Evolutionary conservation across 805 yeast species (phyloP).

Genomic region (Saccharomycopsis amapae): DNA sequence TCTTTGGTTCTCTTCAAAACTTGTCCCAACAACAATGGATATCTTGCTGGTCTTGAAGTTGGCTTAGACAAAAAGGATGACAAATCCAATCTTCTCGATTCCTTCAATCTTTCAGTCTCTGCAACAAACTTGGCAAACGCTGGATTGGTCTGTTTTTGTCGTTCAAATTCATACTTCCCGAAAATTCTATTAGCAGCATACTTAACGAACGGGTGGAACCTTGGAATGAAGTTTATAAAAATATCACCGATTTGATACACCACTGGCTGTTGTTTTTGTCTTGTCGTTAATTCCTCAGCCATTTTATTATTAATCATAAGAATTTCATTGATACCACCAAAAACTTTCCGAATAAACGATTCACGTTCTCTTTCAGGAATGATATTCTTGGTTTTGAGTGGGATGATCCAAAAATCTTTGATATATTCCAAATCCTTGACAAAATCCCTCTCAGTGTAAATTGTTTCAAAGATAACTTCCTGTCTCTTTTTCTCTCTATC

Average conservation of each 20-base stretch:
- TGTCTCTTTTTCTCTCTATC: constrained; percentile 87
- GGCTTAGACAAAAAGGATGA: constrained; percentile 93
- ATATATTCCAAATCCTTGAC: constrained; percentile 90
- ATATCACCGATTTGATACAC: constrained; percentile 85
- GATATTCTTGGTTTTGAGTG: constrained; percentile 76
- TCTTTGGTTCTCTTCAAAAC: constrained; percentile 75
- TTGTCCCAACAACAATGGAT: constrained; percentile 76
- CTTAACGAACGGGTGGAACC: constrained; percentile 85
- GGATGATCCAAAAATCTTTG: constrained; percentile 90
- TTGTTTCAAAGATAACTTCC: constrained; percentile 89
- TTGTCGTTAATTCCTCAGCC: constrained; percentile 80
- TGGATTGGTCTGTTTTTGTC: constrained; percentile 86
- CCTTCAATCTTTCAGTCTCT: constrained; percentile 79
- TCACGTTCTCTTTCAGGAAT: constrained; percentile 87
- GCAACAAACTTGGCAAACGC: constrained; percentile 90
- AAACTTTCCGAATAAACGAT: constrained; percentile 84
- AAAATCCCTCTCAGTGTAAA: constrained; percentile 89
- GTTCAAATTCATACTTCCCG: constrained; percentile 91
- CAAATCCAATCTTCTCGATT: constrained; percentile 81
- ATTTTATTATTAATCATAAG: constrained; percentile 75
- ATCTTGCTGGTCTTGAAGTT: constrained; percentile 91
- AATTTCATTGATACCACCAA: constrained; percentile 82
- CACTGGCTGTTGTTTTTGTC: constrained; percentile 81
- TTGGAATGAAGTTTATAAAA: constrained; percentile 72
- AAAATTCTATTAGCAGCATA: constrained; percentile 94